Evolutionary conservation across 2,329 filamentous ascomycete genomes (phyloP).

Genomic region (Pseudogymnoascus sp.): DNA sequence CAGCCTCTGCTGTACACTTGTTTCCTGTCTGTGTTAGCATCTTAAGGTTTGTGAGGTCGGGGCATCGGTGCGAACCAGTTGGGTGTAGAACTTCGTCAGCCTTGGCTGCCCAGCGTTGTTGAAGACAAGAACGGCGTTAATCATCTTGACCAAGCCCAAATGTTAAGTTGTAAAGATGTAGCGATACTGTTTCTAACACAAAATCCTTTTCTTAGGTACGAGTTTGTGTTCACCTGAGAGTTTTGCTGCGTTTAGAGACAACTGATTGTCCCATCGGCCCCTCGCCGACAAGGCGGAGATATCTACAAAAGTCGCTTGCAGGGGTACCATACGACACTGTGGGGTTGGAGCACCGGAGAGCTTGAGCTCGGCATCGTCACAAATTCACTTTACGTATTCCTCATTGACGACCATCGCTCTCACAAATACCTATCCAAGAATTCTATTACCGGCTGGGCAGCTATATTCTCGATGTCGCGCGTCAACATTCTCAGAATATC

Average conservation of each 20-base stretch:
- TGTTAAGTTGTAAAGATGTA: not conserved
- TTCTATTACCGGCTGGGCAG: not conserved
- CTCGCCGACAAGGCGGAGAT: constrained; percentile 8
- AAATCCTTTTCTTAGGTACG: no score
- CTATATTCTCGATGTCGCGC: not conserved
- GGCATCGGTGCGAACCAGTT: constrained; percentile 57
- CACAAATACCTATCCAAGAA: not conserved
- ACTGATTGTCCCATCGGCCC: not conserved
- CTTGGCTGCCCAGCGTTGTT: constrained; percentile 96
- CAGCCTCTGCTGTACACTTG: constrained; percentile 90
- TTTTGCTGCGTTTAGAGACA: not conserved
- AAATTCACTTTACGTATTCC: not conserved
- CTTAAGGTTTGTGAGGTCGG: constrained; percentile 8
- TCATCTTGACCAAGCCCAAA: constrained; percentile 55
- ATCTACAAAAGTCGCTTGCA: constrained; percentile 12
- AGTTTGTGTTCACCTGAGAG: not conserved
- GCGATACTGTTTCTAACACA: not conserved
- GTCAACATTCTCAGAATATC: constrained; percentile 9
- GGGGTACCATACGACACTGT: constrained; percentile 7
- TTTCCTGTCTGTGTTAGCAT: constrained; percentile 58
- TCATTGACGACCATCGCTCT: not conserved
- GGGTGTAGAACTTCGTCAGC: constrained; percentile 97
- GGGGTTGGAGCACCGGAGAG: not conserved
- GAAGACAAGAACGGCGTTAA: constrained; percentile 97
- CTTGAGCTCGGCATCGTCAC: constrained; percentile 1